Conservation (phyloP, 2,329 filamentous ascomycete species). For the Alternaria sp. region DNA sequence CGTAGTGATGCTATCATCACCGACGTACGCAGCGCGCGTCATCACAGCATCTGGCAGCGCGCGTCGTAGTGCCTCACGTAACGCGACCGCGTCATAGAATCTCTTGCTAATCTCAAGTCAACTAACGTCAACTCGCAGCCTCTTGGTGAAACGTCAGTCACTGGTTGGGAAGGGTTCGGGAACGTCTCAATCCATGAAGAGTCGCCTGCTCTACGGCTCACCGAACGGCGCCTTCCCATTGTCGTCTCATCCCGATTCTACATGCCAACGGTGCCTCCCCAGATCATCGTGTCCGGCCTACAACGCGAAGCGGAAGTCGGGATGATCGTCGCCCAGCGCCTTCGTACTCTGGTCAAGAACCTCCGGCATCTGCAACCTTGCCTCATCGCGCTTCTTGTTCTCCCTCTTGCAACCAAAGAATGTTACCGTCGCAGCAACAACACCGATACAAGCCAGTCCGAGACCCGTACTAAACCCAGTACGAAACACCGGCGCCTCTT, state of each 20-base stretch:
- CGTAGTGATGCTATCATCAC: background rate
- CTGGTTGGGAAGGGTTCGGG: background rate
- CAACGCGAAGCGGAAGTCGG: constrained; percentile 56
- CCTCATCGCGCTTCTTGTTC: constrained; percentile 54
- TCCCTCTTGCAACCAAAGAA: constrained; percentile 59
- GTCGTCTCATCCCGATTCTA: background rate
- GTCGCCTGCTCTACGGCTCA: background rate
- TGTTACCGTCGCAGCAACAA: constrained; percentile 35
- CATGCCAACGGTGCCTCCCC: background rate
- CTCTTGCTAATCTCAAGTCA: background rate
- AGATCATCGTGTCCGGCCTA: background rate
- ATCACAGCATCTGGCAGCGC: too few species aligned
- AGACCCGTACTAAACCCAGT: constrained; percentile 40
- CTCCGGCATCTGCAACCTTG: constrained; percentile 49
- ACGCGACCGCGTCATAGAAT: background rate
- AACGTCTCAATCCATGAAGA: background rate
- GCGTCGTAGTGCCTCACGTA: background rate
- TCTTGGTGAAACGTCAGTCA: background rate
- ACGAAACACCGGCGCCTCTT: constrained; percentile 30
- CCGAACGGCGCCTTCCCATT: background rate
- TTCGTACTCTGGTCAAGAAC: constrained; percentile 23
- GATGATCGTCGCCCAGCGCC: constrained; percentile 59
- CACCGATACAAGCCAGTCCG: constrained; percentile 40
- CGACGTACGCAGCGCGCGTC: background rate
- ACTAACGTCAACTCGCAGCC: background rate